phyloP scores from a whole-genome alignment of 2,329 filamentous ascomycete genomes.

The Claviceps purpurea region DNA sequence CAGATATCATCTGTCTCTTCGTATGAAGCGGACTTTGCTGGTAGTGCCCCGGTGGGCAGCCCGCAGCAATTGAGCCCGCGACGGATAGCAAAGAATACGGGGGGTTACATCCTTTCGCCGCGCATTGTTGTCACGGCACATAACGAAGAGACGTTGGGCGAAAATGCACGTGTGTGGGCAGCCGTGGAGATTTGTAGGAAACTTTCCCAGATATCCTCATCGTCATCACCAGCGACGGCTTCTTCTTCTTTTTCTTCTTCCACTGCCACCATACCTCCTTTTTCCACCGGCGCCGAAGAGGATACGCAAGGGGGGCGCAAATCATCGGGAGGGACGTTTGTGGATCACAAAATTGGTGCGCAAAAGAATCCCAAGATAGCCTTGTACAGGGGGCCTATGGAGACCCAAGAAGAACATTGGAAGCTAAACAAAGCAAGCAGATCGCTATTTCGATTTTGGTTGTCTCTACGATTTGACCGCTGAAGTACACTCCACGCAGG shows the following conservation, averaged over 20 bases:
- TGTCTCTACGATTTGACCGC: conserved; percentile 35
- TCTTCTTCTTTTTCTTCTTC: background rate
- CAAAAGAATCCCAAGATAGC: background rate
- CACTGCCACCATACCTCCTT: too few relatives aligned
- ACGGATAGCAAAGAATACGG: conserved; percentile 4
- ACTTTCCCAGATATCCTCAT: conserved; percentile 14
- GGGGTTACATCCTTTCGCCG: conserved; percentile 24
- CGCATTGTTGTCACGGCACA: conserved; percentile 31
- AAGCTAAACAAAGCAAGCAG: conserved; percentile 11
- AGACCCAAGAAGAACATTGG: too few relatives aligned
- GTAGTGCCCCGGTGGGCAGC: background rate
- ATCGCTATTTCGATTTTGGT: conserved; percentile 26
- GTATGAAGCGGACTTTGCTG: background rate
- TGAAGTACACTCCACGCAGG: conserved; percentile 28
- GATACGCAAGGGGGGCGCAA: background rate
- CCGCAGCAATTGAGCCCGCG: conserved; percentile 3
- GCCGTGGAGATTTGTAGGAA: conserved; percentile 34
- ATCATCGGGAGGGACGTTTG: conserved; percentile 5
- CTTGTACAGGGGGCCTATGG: background rate
- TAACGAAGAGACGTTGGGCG: conserved; percentile 19
- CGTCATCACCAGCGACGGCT: background rate
- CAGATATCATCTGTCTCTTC: conserved; percentile 3
- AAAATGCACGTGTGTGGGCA: conserved; percentile 28
- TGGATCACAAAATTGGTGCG: conserved; percentile 12
- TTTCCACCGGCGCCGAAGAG: background rate